Evolutionary conservation across 257 asterid species (phyloP).

Genomic region (Plantago elongata): DNA sequence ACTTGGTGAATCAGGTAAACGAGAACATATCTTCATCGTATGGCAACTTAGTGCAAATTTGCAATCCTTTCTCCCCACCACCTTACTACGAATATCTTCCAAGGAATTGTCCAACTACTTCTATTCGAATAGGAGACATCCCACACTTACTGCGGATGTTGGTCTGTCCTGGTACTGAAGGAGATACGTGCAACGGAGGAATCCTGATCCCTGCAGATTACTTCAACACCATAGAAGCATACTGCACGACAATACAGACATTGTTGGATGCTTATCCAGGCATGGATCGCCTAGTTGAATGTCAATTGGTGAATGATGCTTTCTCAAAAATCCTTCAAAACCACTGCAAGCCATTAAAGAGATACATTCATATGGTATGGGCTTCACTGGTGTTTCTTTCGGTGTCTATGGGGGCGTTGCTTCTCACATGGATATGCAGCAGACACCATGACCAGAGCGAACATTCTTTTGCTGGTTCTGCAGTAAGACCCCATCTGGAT

Average conservation of each 20-base stretch:
- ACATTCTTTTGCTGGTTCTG: slow-evolving; percentile 35
- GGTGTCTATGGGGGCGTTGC: slow-evolving; percentile 42
- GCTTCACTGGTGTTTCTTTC: slow-evolving; percentile 48
- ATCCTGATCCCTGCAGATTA: slow-evolving; percentile 36
- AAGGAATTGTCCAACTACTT: slow-evolving; percentile 39
- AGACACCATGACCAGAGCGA: slow-evolving; percentile 29
- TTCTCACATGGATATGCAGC: slow-evolving; percentile 40
- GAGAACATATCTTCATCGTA: slow-evolving; percentile 45
- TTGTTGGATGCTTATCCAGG: slow-evolving; percentile 69
- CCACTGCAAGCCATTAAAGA: slow-evolving; percentile 65
- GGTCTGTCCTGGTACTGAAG: slow-evolving; percentile 50
- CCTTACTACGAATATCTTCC: slow-evolving; percentile 60
- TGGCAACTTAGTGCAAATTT: slow-evolving; percentile 57
- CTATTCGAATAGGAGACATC: slow-evolving; percentile 56
- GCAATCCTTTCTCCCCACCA: slow-evolving; percentile 87
- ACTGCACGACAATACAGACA: slow-evolving; percentile 55
- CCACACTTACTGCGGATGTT: slow-evolving; percentile 52
- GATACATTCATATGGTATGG: slow-evolving; percentile 47
- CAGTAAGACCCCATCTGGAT: slow-evolving; percentile 44
- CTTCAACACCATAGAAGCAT: slow-evolving; percentile 40
- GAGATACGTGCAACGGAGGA: slow-evolving; percentile 59
- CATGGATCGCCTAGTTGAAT: slow-evolving; percentile 64
- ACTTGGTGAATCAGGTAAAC: slow-evolving; percentile 62
- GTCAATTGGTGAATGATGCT: slow-evolving; percentile 52
- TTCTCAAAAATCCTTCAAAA: slow-evolving; percentile 49